phyloP scores from a whole-genome alignment of 768 basidiomycete species.

The Amyloporia xantha region DNA sequence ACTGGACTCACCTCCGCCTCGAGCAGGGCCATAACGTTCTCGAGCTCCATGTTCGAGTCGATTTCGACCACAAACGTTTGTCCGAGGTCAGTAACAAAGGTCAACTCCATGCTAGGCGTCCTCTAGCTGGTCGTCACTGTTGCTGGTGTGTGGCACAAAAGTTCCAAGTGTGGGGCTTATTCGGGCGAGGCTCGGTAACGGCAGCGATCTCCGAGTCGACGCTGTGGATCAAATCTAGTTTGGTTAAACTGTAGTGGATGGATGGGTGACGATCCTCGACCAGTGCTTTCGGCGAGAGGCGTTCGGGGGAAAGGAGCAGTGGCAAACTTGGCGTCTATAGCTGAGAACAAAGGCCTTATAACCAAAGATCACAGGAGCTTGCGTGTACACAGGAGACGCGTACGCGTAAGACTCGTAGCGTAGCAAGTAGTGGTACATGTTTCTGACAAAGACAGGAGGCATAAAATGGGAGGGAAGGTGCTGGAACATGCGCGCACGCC shows the following conservation, averaged over 20 bases:
- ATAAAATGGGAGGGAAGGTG: slow-evolving; percentile 7
- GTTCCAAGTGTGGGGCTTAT: too few species aligned
- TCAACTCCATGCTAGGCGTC: slow-evolving; percentile 50
- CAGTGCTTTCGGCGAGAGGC: too few species aligned
- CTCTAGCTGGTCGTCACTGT: neutral
- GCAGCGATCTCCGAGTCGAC: neutral
- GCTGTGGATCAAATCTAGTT: neutral
- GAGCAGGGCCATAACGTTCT: slow-evolving; percentile 89
- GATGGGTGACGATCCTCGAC: too few species aligned
- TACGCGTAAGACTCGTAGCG: neutral
- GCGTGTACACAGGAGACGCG: slow-evolving; percentile 7
- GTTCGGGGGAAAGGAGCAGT: neutral
- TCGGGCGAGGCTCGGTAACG: slow-evolving; percentile 1
- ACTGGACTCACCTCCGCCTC: slow-evolving; percentile 91
- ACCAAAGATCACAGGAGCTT: slow-evolving; percentile 4
- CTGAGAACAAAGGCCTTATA: neutral
- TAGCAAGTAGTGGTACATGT: too few species aligned
- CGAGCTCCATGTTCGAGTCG: slow-evolving; percentile 84
- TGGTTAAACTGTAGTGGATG: too few species aligned
- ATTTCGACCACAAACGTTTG: slow-evolving; percentile 70
- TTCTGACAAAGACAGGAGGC: slow-evolving; percentile 9
- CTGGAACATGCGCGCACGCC: slow-evolving; percentile 14
- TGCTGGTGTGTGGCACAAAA: neutral
- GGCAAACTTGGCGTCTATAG: neutral
- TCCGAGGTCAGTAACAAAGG: slow-evolving; percentile 64